Evolutionary conservation across 441 rosid genomes (phyloP).

Genomic region (Capsella rubella): DNA sequence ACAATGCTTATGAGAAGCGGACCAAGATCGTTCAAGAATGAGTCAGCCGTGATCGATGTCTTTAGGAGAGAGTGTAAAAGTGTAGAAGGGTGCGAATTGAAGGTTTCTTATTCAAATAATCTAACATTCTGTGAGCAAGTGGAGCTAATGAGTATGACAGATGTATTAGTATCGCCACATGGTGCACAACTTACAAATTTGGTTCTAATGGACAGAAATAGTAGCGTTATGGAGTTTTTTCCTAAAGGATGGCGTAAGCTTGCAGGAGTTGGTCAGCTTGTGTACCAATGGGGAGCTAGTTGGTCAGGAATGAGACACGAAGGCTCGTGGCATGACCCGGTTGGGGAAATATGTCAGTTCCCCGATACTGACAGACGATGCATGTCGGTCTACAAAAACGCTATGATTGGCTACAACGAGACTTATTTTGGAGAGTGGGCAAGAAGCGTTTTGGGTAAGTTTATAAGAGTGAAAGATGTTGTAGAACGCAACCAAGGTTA

Average conservation of each 20-base stretch:
- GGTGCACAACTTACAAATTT: constrained; percentile 74
- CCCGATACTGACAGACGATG: constrained; percentile 66
- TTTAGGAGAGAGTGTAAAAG: constrained; percentile 60
- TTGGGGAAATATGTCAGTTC: constrained; percentile 58
- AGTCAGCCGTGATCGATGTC: constrained; percentile 51
- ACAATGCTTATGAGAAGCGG: constrained; percentile 72
- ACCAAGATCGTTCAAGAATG: constrained; percentile 70
- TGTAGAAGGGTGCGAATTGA: constrained; percentile 59
- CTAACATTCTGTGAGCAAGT: constrained; percentile 78
- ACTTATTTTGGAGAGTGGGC: constrained; percentile 65
- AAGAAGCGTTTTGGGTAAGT: constrained; percentile 47
- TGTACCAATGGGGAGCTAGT: constrained; percentile 65
- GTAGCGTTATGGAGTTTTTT: constrained; percentile 78
- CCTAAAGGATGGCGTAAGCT: constrained; percentile 74
- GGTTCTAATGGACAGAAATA: constrained; percentile 69
- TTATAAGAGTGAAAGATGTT: background rate
- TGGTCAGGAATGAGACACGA: constrained; percentile 78
- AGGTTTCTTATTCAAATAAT: constrained; percentile 63
- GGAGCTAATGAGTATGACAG: constrained; percentile 64
- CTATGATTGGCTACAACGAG: constrained; percentile 60
- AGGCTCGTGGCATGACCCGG: constrained; percentile 72
- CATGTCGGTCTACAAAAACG: constrained; percentile 67
- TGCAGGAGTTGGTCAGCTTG: constrained; percentile 72
- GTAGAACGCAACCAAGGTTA: constrained; percentile 16
- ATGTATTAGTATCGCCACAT: constrained; percentile 63